Conservation (phyloP, 495 filamentous ascomycete species). For the Tetracladium setigerum region DNA sequence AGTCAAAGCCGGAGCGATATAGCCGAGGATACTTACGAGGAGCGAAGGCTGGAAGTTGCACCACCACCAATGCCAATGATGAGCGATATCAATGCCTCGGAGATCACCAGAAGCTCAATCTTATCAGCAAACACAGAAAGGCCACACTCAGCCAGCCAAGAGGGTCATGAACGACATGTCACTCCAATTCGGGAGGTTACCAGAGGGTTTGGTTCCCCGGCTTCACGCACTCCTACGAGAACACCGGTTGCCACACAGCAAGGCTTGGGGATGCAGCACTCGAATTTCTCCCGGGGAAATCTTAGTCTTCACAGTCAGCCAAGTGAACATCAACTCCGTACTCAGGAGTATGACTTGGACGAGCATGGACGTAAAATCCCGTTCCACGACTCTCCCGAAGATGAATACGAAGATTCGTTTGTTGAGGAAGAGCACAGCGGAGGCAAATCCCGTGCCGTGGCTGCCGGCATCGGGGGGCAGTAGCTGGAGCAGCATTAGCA, state of each 20-base stretch:
- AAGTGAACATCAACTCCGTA: constrained; percentile 41
- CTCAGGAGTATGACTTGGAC: constrained; percentile 36
- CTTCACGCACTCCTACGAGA: constrained; percentile 39
- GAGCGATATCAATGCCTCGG: constrained; percentile 75
- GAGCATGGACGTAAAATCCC: constrained; percentile 35
- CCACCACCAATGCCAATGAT: constrained; percentile 67
- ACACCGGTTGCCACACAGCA: constrained; percentile 40
- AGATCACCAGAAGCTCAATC: constrained; percentile 83
- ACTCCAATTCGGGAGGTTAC: constrained; percentile 49
- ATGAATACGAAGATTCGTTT: constrained; percentile 36
- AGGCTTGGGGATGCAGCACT: constrained; percentile 39
- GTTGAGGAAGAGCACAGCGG: constrained; percentile 27
- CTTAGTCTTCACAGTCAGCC: constrained; percentile 39
- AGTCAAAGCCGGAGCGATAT: constrained; percentile 49
- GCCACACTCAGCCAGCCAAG: constrained; percentile 50
- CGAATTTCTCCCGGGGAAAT: constrained; percentile 50
- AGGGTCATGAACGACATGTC: constrained; percentile 31
- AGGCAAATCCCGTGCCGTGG: constrained; percentile 1
- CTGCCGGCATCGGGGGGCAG: constrained; percentile 28
- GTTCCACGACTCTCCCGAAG: constrained; percentile 23
- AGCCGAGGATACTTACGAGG: constrained; percentile 34
- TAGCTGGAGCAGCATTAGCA: constrained; percentile 38
- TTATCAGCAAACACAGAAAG: constrained; percentile 73
- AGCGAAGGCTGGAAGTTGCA: constrained; percentile 19
- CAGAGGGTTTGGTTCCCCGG: constrained; percentile 44